Base-by-base conservation (phyloP, 2,329 filamentous ascomycete species). In the Akanthomyces muscarius region DNA sequence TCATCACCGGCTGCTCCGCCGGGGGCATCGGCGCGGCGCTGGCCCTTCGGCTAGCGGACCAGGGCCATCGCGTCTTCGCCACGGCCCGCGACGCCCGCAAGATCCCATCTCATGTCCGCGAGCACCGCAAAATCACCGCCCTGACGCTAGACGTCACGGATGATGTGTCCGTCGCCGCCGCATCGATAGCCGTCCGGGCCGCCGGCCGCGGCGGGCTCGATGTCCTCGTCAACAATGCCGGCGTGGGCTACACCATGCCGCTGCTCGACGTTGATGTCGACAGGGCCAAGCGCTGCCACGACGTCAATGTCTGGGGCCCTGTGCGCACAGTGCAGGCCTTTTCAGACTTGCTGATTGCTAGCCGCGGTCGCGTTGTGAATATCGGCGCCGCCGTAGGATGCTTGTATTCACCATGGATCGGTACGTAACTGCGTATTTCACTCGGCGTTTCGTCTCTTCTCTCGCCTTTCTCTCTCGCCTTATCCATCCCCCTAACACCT, bases 261-360 rank as follows among this genome's bases (percentile, higher is more conserved):
- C 66, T 70, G 13, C 62, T 74, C 3, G 73, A 76, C 58, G 64
- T 69, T 28, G 66, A 71, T 7, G 63, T 74, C 1, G 69, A 71
- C 4, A 66, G 72, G 11, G 75, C 73, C 8, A 73, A 71, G 36
- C 66, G 66, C 33, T 65, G 79, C 57, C 79, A 77, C 64, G 77
- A 80, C 8, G 70, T 78, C 48, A 82, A 82, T 64, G 67, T 79
- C 36, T 79, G 75, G 69, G 76, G 74, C 0, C 63, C 71, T 1
- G 65, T 79, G 4, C 64, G 66, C 18, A 69, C 76, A 42, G 71
- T 71, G 6, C 73, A 80, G 38, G 70, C 71, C 0, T 80, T 79
- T 63, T 45, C 66, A 6, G 67, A 67, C 30, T 63, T 71, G 21
- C 60, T 68, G 28, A 68, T 72, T 45, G 65, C 63, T n/a, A 65